Conservation (phyloP, 225 moss, liverwort and hornwort species). For the Climacium dendroides region DNA sequence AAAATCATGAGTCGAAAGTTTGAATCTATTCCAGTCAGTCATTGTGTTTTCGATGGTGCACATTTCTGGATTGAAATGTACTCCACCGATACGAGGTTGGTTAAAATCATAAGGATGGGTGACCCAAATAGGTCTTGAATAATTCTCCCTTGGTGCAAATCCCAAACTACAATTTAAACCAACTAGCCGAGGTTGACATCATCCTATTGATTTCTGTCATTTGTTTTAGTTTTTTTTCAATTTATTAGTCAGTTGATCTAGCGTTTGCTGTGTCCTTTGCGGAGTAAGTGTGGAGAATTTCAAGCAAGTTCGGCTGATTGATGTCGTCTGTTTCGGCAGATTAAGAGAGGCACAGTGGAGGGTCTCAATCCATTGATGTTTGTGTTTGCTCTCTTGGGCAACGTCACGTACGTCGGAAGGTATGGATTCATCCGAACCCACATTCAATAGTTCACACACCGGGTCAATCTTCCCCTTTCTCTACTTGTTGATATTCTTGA, state of each 20-base stretch:
- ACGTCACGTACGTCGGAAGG: conserved; percentile 64
- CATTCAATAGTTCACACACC: background rate
- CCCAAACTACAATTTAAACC: background rate
- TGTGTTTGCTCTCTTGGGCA: conserved; percentile 62
- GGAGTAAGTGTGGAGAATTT: no score
- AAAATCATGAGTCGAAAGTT: background rate
- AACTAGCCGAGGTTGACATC: background rate
- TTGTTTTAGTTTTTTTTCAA: background rate
- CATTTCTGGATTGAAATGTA: background rate
- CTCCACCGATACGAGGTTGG: background rate
- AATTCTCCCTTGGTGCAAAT: background rate
- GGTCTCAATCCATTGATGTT: conserved; percentile 86
- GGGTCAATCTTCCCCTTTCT: no score
- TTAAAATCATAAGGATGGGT: background rate
- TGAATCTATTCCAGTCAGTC: background rate
- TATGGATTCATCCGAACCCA: background rate
- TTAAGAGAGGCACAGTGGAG: conserved; percentile 61
- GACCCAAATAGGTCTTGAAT: background rate
- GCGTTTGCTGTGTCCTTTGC: background rate
- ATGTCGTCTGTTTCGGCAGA: background rate
- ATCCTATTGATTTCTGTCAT: no score
- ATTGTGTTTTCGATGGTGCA: background rate
- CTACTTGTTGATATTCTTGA: no score
- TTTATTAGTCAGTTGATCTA: background rate
- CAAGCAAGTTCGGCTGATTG: background rate